Conservation (phyloP, 225 moss, liverwort and hornwort species). For the Straminergon stramineum region DNA sequence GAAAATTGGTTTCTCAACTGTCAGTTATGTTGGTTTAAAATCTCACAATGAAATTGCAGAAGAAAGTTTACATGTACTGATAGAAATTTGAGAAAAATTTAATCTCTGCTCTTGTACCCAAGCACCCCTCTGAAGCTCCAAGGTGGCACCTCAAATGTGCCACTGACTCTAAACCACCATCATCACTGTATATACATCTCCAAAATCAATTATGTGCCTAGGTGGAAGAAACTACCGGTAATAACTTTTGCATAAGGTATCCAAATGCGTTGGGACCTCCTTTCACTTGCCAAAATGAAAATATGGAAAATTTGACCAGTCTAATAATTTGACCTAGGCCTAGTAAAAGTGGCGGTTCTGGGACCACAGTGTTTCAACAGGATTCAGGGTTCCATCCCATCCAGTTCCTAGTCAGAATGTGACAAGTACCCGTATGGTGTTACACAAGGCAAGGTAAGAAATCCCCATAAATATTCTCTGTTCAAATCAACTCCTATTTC, state of each 20-base stretch:
- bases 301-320: too few species aligned
- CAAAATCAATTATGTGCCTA: too few species aligned
- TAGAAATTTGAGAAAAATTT: not conserved
- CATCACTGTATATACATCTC: not conserved
- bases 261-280: too few species aligned
- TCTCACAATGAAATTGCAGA: not conserved
- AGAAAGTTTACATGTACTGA: not conserved
- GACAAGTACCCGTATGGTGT: not conserved
- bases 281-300: too few species aligned
- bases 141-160: too few species aligned
- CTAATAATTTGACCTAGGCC: too few species aligned
- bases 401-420: not conserved
- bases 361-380: not conserved
- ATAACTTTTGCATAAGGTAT: too few species aligned
- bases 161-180: too few species aligned
- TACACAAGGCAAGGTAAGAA: not conserved
- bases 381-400: not conserved
- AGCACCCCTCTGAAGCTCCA: not conserved
- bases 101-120: not conserved
- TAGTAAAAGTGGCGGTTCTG: too few species aligned
- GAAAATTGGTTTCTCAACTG: not conserved
- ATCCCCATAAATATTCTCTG: not conserved
- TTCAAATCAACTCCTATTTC: not conserved
- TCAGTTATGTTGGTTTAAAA: not conserved
- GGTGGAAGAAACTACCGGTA: too few species aligned